Conservation (phyloP, 192 early-diverging fungal genomes). For the Funneliformis geosporum region DNA sequence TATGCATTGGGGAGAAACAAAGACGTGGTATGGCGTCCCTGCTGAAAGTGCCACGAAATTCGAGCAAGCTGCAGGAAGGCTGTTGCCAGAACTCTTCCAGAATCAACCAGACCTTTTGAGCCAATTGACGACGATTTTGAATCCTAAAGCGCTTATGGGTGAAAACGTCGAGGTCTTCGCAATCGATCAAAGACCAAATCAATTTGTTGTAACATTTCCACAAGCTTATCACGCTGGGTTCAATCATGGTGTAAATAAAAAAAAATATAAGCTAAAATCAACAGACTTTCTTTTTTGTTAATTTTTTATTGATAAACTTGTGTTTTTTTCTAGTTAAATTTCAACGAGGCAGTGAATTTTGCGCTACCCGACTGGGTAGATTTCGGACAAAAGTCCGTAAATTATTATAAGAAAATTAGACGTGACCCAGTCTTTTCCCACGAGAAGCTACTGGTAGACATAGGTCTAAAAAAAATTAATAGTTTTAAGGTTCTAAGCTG, state of each 20-base stretch:
- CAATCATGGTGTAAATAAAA: constrained; percentile 81
- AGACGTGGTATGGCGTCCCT: constrained; percentile 98
- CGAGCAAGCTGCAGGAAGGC: constrained; percentile 77
- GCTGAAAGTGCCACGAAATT: constrained; percentile 76
- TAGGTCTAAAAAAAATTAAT: constrained; percentile 44
- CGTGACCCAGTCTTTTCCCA: constrained; percentile 92
- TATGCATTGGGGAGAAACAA: constrained; percentile 93
- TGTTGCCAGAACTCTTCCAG: constrained; percentile 87
- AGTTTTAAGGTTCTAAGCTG: constrained; percentile 1
- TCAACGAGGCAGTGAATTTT: constrained; percentile 97
- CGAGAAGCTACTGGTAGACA: constrained; percentile 83
- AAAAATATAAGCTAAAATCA: not conserved
- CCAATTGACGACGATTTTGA: constrained; percentile 91
- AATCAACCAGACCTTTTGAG: constrained; percentile 89
- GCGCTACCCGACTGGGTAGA: constrained; percentile 90
- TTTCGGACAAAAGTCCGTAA: constrained; percentile 75
- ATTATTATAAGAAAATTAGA: constrained; percentile 76
- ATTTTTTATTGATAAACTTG: constrained; percentile 14
- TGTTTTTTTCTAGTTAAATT: constrained; percentile 70
- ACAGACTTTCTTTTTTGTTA: not conserved
- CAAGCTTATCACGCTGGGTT: constrained; percentile 95
- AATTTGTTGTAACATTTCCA: constrained; percentile 95
- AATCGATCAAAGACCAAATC: constrained; percentile 86
- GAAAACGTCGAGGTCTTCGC: constrained; percentile 77
- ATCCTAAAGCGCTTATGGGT: constrained; percentile 69